Percentiles rank a stretch among this genome's conserved stretches.
Conservation (phyloP, 1,139 yeast genomes). For the Yamadazyma membranifaciens region DNA sequence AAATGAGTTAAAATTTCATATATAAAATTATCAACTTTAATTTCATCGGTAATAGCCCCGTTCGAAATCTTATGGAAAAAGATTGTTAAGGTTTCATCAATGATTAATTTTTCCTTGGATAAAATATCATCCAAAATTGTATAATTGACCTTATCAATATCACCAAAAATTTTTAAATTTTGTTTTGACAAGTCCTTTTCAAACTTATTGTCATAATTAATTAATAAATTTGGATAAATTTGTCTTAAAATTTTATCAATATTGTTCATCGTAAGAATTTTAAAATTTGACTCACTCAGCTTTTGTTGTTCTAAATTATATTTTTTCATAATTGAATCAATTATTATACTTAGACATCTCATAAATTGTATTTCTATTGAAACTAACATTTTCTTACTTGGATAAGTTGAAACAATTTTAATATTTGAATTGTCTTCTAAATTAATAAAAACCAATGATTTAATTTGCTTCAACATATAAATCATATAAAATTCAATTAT, state of each 20-base stretch:
- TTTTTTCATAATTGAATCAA: conserved; percentile 45
- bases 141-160: conserved; percentile 42
- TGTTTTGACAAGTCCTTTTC: conserved; percentile 38
- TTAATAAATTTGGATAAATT: conserved; percentile 34
- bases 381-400: conserved; percentile 41
- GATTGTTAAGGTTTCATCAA: conserved; percentile 27
- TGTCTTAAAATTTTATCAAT: conserved; percentile 36
- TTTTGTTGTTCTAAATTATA: conserved; percentile 31
- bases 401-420: conserved; percentile 34
- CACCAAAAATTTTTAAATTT: conserved; percentile 41
- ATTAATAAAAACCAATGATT: conserved; percentile 26
- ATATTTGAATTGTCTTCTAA: conserved; percentile 18
- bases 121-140: conserved; percentile 45
- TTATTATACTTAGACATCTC: conserved; percentile 42
- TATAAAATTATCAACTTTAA: conserved; percentile 40
- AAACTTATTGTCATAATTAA: conserved; percentile 34
- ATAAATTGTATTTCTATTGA: conserved; percentile 48
- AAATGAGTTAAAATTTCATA: conserved; percentile 42
- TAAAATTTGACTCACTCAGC: conserved; percentile 23
- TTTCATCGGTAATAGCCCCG: conserved; percentile 7
- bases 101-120: conserved; percentile 36
- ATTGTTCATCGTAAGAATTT: conserved; percentile 47
- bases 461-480: conserved; percentile 31
- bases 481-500: conserved; percentile 39
- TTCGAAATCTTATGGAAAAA: conserved; percentile 24